Base-by-base conservation (phyloP, 148 eudicot genomes). In the Chenopodium formosanum region DNA sequence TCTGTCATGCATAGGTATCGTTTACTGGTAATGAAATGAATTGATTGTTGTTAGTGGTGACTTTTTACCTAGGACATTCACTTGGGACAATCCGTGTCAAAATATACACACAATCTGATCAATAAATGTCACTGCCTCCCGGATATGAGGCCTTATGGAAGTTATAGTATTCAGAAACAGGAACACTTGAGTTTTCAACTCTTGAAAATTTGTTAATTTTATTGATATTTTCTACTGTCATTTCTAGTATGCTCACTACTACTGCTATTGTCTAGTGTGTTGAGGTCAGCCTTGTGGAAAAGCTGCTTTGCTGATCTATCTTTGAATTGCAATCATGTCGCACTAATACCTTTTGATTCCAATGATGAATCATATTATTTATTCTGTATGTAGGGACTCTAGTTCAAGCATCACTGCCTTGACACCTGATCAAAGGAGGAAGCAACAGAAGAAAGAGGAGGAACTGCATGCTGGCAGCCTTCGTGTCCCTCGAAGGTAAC, bases 401-500 rank as follows among this genome's bases (percentile, higher is more conserved):
- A 75, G 87, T 50, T 90, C 97, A 82, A 88, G 90, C 82, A 67
- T 80, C 46, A 80, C 79, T 84, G 88, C 76, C 65, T 82, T 94
- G 88, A 84, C 97, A 78, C 89, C 85, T 60, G 92, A 88, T 46
- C 94, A 90, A 70, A 88, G 86, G 86, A 88, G 90, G 88, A 79
- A 86, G 72, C 92, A 88, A 20, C 99, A 89, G 84, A 89, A 90
- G 89, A 80, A 80, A 86, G 98, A 96, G 88, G 98, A 96, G 85
- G 92, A 88, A 17, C 79, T 91, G 82, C 95, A 96, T 79, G 94
- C 97, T 52, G 91, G 91, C 86, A 94, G 97, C 79, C 97, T 96
- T 69, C 91, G 94, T 71, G 94, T 96, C 83, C 99, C 99, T 81
- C 94, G 98, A 81, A 94, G 99, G 98, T 77, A 83, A 88, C 80